Evolutionary conservation across 768 basidiomycete species (phyloP).

Genomic region (Tricholoma saponaceum): DNA sequence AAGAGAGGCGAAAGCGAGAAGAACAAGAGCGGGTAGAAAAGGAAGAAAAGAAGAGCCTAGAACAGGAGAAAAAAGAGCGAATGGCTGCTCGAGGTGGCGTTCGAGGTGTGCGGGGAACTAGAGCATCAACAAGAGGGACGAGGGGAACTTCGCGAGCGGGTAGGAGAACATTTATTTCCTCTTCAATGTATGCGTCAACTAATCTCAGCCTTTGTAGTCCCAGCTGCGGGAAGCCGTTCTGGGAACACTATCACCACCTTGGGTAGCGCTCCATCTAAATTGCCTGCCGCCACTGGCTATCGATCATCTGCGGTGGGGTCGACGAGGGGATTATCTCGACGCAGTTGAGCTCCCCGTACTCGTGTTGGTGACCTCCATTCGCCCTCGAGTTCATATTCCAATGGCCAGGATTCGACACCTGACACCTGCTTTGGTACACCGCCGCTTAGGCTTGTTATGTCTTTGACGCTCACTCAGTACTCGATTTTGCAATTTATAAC

Average conservation of each 20-base stretch:
- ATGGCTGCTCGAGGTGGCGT: conserved; percentile 48
- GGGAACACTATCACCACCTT: neutral
- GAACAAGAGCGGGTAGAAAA: conserved; percentile 40
- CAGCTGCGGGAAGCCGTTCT: conserved; percentile 5
- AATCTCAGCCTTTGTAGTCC: neutral
- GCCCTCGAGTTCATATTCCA: too few relatives aligned
- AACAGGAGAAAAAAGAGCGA: conserved; percentile 43
- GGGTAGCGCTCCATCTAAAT: conserved; percentile 7
- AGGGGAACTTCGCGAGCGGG: conserved; percentile 36
- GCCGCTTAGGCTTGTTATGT: too few relatives aligned
- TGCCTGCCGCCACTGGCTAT: conserved; percentile 10
- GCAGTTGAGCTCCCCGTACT: conserved; percentile 1
- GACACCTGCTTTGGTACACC: too few relatives aligned
- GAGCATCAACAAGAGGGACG: conserved; percentile 55
- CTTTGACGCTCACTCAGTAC: too few relatives aligned
- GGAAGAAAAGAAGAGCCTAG: conserved; percentile 35
- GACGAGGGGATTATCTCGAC: conserved; percentile 7
- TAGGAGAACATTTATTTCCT: conserved; percentile 13
- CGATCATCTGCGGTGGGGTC: conserved; percentile 7
- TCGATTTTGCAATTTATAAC: too few relatives aligned
- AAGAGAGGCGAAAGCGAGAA: conserved; percentile 47
- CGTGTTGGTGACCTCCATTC: too few relatives aligned
- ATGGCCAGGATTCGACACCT: too few relatives aligned
- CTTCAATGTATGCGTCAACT: neutral
- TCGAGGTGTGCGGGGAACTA: conserved; percentile 69